Base-by-base conservation (phyloP, 1,139 yeast species). In the Saccharomyces hybrid region DNA sequence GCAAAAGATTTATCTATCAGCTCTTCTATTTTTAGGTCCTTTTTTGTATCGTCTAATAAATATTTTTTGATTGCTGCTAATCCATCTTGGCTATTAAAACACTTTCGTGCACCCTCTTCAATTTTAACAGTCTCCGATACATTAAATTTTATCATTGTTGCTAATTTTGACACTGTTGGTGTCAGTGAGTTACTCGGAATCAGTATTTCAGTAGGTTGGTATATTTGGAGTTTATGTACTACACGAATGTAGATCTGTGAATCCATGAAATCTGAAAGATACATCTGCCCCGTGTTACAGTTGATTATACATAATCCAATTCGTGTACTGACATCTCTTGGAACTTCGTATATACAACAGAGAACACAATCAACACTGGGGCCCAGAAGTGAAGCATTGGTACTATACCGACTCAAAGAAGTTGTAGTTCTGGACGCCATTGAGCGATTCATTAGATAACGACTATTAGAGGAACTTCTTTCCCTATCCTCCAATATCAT, bases 201-300 rank as follows among this genome's bases (percentile, higher is more conserved):
- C 3, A 75, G 55, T 2, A 76, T 67, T 42, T 71, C 75, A 1
- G 73, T 62, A 0, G 80, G 78, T 32, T 66, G 66, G 54, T 66
- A 68, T 1, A 76, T 68, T 24, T 71, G 70, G 0, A 77, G 52
- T 55, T 74, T 75, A 58, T 78, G 77, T 8, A 78, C 64, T 0
- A 79, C 74, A 52, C 79, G 64, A 1, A 76, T 76, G 58, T 70
- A 77, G 0, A 79, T 76, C 59, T 73, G 79, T 0, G 81, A 72
- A 58, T 78, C 81, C 21, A 69, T 62, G 38, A 74, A 69, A 12
- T 69, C 73, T 2, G 73, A 66, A 16, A 74, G 54, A 2, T 59
- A 60, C 53, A 77, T 58, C 50, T 71, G 74, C 5, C 77, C 78
- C 1, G 75, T 72, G 29, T 64, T 66, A 9, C 70, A 61, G 53